phyloP scores from a whole-genome alignment of 108 stramenopile species.

The Parietichytrium sp. region DNA sequence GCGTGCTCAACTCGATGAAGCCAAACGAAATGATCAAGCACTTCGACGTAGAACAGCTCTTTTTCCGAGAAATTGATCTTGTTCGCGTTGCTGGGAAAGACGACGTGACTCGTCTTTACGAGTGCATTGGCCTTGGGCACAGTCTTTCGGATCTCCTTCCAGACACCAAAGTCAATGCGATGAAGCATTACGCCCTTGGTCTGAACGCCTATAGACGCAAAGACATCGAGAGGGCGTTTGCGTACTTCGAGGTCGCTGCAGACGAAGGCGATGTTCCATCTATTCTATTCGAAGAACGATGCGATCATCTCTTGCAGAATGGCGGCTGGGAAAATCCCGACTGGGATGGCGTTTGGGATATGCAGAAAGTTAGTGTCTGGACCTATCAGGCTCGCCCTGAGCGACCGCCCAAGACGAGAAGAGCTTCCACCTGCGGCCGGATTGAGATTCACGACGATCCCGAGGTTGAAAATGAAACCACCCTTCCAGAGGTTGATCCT shows the following conservation, averaged over 20 bases:
- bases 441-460: too few relatives aligned
- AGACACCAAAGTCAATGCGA: neutral
- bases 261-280: constrained; percentile 14
- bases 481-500: too few relatives aligned
- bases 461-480: too few relatives aligned
- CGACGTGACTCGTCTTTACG: neutral
- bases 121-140: neutral
- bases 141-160: neutral
- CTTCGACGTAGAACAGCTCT: neutral
- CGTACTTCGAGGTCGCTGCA: neutral
- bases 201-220: neutral
- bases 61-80: neutral
- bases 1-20: neutral
- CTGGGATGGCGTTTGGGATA: constrained; percentile 38
- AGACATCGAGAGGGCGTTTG: neutral
- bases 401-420: too few relatives aligned
- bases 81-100: neutral
- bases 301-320: neutral
- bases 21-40: neutral
- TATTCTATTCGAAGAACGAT: constrained; percentile 23
- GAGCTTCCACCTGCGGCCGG: too few relatives aligned
- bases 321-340: neutral
- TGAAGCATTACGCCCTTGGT: neutral
- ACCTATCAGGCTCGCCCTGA: too few relatives aligned
- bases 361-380: constrained; percentile 26